Base-by-base conservation (phyloP, 2,329 filamentous ascomycete genomes). In the Penicillium sp. region DNA sequence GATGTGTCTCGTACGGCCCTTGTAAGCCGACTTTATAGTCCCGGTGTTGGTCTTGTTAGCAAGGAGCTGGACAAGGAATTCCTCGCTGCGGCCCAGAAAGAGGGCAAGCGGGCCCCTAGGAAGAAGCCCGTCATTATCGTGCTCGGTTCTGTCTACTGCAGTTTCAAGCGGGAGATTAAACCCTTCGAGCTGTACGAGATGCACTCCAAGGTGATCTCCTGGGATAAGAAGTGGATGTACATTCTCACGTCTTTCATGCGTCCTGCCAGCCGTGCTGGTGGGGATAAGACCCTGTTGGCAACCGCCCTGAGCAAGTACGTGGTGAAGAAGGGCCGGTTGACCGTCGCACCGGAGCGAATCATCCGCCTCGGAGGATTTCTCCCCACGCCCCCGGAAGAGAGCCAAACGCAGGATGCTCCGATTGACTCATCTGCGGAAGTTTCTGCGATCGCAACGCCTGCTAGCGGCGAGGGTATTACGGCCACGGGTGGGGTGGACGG, bases 151-250 rank as follows among this genome's bases (percentile, higher is more conserved):
- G 89, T 91, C 15, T 82, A 83, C 65, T 90, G 88, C 73, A 84
- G 78, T 59, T 93, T 92, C 74, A 85, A 86, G 71, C 77, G 80
- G 42, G 89, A 93, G 76, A 88, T 93, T 56, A 81, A 81, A 49
- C 83, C 87, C 0, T 87, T 85, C 64, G 79, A 85, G 66, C 70
- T 73, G 12, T 93, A 88, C 70, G 88, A 92, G 76, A 84, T 91
- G 72, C 89, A 88, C 82, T 85, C 80, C 26, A 80, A 86, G 34
- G 68, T 93, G 12, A 77, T 91, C 17, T 75, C 78, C 54, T 93
- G 89, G 89, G 89, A 93, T 72, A 80, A 85, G 62, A 93, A 93
- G 74, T 93, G 89, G 89, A 65, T 91, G 52, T 91, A 90, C 69
- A 80, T 91, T 32, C 76, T 90, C 27, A 89, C 85, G 18, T 87